Conservation (phyloP, 352 stramenopile genomes). For the Phytophthora quininea region DNA sequence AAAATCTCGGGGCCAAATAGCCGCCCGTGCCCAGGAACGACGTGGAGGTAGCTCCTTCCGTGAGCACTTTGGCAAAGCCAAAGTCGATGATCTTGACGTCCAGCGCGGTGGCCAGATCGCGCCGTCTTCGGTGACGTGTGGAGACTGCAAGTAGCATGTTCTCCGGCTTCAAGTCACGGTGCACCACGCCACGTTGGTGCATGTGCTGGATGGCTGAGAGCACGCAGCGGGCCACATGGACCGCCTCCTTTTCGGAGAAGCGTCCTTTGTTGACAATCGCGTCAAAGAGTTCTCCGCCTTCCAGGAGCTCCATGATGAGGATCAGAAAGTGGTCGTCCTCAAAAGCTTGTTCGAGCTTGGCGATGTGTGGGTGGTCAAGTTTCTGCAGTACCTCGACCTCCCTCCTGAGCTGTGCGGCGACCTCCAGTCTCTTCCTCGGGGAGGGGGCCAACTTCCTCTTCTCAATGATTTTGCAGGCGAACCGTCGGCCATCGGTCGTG, state of each 20-base stretch:
- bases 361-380: constrained; percentile 73
- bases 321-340: constrained; percentile 75
- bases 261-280: constrained; percentile 71
- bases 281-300: constrained; percentile 82
- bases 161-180: constrained; percentile 80
- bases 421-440: constrained; percentile 51
- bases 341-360: constrained; percentile 68
- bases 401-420: constrained; percentile 61
- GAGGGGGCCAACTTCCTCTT: constrained; percentile 63
- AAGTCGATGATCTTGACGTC: constrained; percentile 99
- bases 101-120: constrained; percentile 23
- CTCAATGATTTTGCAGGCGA: constrained; percentile 85
- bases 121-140: constrained; percentile 18
- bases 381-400: constrained; percentile 70
- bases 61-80: constrained; percentile 94
- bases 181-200: constrained; percentile 70
- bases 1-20: constrained; percentile 99
- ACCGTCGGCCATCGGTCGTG: constrained; percentile 45
- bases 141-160: constrained; percentile 69
- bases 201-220: constrained; percentile 79
- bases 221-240: constrained; percentile 55
- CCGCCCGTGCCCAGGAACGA: constrained; percentile 86
- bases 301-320: constrained; percentile 76
- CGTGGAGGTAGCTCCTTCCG: constrained; percentile 54
- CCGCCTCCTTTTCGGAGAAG: constrained; percentile 63